A percentile compares a stretch with the other conserved stretches of the same genome.
These are phyloP conservation scores for Xylaria hypoxylon DNA, from an alignment of 2,329 filamentous ascomycete species.

Conservation along the genomic window DNA sequence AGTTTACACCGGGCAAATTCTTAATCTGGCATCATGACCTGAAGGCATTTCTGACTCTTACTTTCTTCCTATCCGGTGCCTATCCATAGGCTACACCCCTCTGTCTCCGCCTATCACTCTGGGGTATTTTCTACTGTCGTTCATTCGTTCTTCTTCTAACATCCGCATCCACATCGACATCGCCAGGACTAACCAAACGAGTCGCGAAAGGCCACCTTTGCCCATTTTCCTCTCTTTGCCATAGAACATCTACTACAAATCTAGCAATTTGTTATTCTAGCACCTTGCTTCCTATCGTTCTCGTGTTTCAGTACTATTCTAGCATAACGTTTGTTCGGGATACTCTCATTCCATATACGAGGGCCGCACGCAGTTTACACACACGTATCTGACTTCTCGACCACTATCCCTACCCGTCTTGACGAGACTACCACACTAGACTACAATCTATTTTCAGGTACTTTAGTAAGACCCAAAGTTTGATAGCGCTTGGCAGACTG, in stretches of 20 bases:
- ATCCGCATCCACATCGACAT: slow-evolving; percentile 17
- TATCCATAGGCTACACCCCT: not conserved
- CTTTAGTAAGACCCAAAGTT: slow-evolving; percentile 26
- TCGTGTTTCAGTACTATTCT: not conserved
- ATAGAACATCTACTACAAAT: slow-evolving; percentile 1
- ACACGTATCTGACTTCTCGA: not conserved
- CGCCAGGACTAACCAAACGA: slow-evolving; percentile 22
- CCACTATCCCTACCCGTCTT: slow-evolving; percentile 24
- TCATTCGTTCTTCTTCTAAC: slow-evolving; percentile 14
- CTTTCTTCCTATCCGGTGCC: not conserved
- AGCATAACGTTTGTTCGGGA: slow-evolving; percentile 7
- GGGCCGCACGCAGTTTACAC: not conserved
- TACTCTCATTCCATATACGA: slow-evolving; percentile 12
- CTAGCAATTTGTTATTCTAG: not conserved
- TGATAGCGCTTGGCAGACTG: slow-evolving; percentile 20
- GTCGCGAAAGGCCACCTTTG: slow-evolving; percentile 35
- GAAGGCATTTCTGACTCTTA: slow-evolving; percentile 8
- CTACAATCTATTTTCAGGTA: slow-evolving; percentile 30
- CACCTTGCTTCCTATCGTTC: not conserved
- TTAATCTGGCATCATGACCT: slow-evolving; percentile 17
- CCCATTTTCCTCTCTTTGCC: not conserved
- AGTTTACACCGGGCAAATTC: slow-evolving; percentile 21
- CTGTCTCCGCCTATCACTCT: not conserved
- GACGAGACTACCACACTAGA: not conserved
- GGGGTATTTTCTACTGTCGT: slow-evolving; percentile 8